Percentiles rank a stretch among this genome's conserved stretches.
These are phyloP conservation scores for Ophiorrhiza pumila DNA, from an alignment of 257 asterid species.

Conservation along the genomic window DNA sequence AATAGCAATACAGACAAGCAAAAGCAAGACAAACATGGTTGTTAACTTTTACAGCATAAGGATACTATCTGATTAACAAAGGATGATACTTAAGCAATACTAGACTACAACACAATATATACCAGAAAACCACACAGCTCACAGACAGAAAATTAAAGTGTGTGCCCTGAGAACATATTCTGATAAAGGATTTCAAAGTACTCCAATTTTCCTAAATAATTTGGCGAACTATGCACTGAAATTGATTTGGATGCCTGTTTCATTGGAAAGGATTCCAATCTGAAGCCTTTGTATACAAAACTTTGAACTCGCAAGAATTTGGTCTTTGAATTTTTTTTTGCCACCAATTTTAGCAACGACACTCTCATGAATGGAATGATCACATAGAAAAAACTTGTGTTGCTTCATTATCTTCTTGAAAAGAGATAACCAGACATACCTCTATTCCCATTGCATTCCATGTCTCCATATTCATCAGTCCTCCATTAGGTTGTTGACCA, in stretches of 20 bases:
- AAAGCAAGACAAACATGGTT: no score
- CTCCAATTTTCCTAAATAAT: background rate
- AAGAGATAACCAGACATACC: slow-evolving; percentile 31
- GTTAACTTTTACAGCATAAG: background rate
- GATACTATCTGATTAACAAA: background rate
- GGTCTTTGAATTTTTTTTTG: background rate
- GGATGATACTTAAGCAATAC: background rate
- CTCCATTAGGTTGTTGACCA: slow-evolving; percentile 52
- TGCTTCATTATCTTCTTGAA: background rate
- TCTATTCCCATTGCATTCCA: slow-evolving; percentile 64
- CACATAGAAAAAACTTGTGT: background rate
- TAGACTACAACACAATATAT: background rate
- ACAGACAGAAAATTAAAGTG: background rate
- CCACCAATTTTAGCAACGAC: no score
- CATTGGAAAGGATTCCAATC: background rate
- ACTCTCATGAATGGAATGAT: background rate
- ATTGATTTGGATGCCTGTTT: background rate
- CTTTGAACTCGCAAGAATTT: background rate
- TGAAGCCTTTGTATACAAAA: background rate
- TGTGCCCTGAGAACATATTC: no score
- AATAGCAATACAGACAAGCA: background rate
- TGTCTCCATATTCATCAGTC: slow-evolving; percentile 39
- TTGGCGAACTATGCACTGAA: background rate
- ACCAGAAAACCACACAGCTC: background rate
- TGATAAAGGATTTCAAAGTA: background rate